Evolutionary conservation across 2,329 filamentous ascomycete species (phyloP), one percentile per base, ranked within the genome.

Genomic region (Ophidiomyces ophidiicola): DNA sequence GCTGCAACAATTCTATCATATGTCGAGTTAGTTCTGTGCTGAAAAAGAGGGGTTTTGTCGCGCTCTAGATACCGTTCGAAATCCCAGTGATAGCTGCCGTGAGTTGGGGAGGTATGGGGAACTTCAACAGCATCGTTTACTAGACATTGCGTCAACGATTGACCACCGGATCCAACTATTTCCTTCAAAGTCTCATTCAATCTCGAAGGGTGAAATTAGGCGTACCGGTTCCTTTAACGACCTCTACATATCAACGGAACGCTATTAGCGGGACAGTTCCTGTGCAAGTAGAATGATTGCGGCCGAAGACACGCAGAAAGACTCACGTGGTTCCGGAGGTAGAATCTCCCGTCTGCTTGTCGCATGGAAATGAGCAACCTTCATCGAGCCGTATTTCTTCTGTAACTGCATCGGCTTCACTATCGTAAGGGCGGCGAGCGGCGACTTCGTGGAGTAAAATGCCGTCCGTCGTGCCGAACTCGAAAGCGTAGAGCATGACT

Each of bases 61-160:
- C 15, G 26, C 18, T 20, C n/a, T 26, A 53, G 53, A 42, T 57
- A 76, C 72, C 77, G 70, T 72, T 98, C 90, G 56, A 94, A 94
- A 44, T 82, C 83, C 90, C 90, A 98, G 74, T 98, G 90, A 71
- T 96, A 98, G 63, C 82, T 92, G 53, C 90, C 90, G 67, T 98
- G 84, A 41, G 77, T 69, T 29, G 88, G 78, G 51, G 73, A 76
- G 38, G 83, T 66, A 15, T 74, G 59, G 32, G 86, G 87, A 17
- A 94, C 64, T 26, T 75, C 76, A 21, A 75, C 82, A 41, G 90
- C 76, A 56, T 96, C 87, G 67, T 98, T 98, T 58, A 87, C 85
- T 81, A 35, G 1, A 12, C 1, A 23, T 47, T 47, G 26, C 25
- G 20, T 41, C 36, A 45, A 36, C 29, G 23, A 23, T 21, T 11